phyloP scores from a whole-genome alignment of 2,329 filamentous ascomycete species.

The Triangularia setosa region DNA sequence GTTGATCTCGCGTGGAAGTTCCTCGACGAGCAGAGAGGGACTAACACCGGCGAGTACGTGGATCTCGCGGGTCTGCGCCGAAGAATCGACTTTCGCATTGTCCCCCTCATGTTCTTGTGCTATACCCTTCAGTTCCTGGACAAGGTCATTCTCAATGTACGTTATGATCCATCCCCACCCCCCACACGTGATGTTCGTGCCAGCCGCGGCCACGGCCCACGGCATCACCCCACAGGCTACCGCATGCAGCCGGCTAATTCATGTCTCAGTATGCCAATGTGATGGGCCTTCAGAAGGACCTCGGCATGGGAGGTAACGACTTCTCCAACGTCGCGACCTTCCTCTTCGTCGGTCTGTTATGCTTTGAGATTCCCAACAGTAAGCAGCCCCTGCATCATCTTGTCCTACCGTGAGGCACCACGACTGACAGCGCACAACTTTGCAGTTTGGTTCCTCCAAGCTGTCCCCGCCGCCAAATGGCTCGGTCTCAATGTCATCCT shows the following conservation, averaged over 20 bases:
- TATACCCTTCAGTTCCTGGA: slow-evolving; percentile 63
- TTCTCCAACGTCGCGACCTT: slow-evolving; percentile 60
- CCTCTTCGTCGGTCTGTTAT: slow-evolving; percentile 58
- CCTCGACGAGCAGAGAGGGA: slow-evolving; percentile 40
- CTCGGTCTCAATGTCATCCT: slow-evolving; percentile 54
- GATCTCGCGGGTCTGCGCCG: slow-evolving; percentile 46
- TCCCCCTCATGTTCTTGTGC: slow-evolving; percentile 58
- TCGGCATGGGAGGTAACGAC: slow-evolving; percentile 54
- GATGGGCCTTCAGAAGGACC: slow-evolving; percentile 57
- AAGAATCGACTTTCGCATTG: slow-evolving; percentile 56
- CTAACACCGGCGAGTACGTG: slow-evolving; percentile 28
- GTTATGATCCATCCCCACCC: slow-evolving; percentile 23
- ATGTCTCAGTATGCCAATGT: slow-evolving; percentile 56
- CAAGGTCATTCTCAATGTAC: slow-evolving; percentile 60
- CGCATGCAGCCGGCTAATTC: slow-evolving; percentile 10
- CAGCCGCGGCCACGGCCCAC: not conserved
- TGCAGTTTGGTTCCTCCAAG: slow-evolving; percentile 55
- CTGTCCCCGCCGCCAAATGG: slow-evolving; percentile 57
- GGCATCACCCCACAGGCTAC: not conserved
- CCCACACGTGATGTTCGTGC: not conserved
- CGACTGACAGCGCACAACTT: not conserved
- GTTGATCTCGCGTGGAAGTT: slow-evolving; percentile 47
- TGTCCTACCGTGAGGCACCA: slow-evolving; percentile 13
- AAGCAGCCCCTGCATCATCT: slow-evolving; percentile 7
- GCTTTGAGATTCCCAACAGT: slow-evolving; percentile 59